These are phyloP conservation scores for Inga oerstediana DNA, from an alignment of 306 rosid genomes.

Conservation along the genomic window DNA sequence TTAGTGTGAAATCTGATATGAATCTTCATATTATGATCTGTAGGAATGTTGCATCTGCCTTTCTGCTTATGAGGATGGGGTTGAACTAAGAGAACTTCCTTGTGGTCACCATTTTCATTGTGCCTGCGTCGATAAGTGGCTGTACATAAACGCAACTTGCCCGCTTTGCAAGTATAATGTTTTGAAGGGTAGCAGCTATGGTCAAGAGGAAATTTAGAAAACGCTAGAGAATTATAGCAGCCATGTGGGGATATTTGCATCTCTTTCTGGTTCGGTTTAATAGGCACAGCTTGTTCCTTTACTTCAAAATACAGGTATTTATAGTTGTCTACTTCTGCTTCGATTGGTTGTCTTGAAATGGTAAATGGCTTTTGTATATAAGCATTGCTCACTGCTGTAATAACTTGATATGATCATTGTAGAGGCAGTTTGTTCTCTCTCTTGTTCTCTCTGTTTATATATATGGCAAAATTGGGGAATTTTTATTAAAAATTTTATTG, in stretches of 20 bases:
- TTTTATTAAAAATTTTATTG: no score
- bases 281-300: slow-evolving; percentile 39
- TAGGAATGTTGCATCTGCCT: slow-evolving; percentile 99
- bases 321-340: slow-evolving; percentile 23
- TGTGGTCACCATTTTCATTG: slow-evolving; percentile 97
- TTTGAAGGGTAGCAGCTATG: slow-evolving; percentile 66
- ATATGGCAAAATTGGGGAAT: no score
- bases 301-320: slow-evolving; percentile 28
- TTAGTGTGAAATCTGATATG: slow-evolving; percentile 5
- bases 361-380: slow-evolving; percentile 36
- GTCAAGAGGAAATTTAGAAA: slow-evolving; percentile 68
- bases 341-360: not conserved
- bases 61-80: slow-evolving; percentile 84
- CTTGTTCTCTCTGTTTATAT: not conserved
- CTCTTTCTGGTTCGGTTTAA: slow-evolving; percentile 34
- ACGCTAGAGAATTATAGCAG: slow-evolving; percentile 24
- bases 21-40: slow-evolving; percentile 17
- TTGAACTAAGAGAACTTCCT: slow-evolving; percentile 87
- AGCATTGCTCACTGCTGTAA: slow-evolving; percentile 23
- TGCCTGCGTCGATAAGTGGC: slow-evolving; percentile 94
- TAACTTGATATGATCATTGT: slow-evolving; percentile 17
- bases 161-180: slow-evolving; percentile 97
- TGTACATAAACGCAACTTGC: slow-evolving; percentile 86
- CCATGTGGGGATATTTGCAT: slow-evolving; percentile 28
- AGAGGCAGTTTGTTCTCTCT: slow-evolving; percentile 23